Evolutionary conservation across 2,329 filamentous ascomycete species (phyloP).

Genomic region (Arachnopeziza araneosa): DNA sequence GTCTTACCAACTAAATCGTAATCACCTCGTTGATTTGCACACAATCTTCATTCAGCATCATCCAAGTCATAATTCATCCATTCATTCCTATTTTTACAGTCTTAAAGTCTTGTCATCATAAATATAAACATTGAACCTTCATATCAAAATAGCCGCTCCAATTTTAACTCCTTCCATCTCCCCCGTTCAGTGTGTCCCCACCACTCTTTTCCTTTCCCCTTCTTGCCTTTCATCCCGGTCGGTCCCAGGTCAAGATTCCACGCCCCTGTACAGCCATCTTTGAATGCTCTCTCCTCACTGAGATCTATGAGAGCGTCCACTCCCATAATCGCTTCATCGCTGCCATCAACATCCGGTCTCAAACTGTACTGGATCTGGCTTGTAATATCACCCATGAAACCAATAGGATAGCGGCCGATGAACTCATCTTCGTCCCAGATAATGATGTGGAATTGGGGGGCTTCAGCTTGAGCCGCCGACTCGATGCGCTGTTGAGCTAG

Average conservation of each 20-base stretch:
- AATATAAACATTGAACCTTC: background rate
- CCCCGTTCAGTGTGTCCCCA: slow-evolving; percentile 29
- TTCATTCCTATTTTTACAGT: no score
- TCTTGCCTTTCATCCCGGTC: background rate
- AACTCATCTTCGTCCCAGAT: slow-evolving; percentile 42
- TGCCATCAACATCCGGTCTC: slow-evolving; percentile 44
- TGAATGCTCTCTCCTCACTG: slow-evolving; percentile 38
- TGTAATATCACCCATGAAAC: slow-evolving; percentile 55
- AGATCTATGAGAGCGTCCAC: slow-evolving; percentile 46
- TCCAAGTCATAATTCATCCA: no score
- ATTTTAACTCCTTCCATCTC: slow-evolving; percentile 22
- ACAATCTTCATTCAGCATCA: no score
- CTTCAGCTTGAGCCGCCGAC: slow-evolving; percentile 39
- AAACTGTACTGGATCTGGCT: slow-evolving; percentile 58
- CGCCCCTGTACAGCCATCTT: slow-evolving; percentile 24
- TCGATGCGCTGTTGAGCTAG: slow-evolving; percentile 63
- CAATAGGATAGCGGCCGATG: slow-evolving; percentile 49
- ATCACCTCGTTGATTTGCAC: no score
- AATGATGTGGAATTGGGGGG: slow-evolving; percentile 52
- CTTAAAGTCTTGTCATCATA: no score
- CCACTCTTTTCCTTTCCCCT: slow-evolving; percentile 23
- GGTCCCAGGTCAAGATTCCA: slow-evolving; percentile 15
- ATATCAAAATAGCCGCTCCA: slow-evolving; percentile 23
- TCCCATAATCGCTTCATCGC: slow-evolving; percentile 50
- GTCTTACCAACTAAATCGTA: no score